phyloP scores from a whole-genome alignment of 2,329 filamentous ascomycete species.

The Dendrostoma leiphaemia region DNA sequence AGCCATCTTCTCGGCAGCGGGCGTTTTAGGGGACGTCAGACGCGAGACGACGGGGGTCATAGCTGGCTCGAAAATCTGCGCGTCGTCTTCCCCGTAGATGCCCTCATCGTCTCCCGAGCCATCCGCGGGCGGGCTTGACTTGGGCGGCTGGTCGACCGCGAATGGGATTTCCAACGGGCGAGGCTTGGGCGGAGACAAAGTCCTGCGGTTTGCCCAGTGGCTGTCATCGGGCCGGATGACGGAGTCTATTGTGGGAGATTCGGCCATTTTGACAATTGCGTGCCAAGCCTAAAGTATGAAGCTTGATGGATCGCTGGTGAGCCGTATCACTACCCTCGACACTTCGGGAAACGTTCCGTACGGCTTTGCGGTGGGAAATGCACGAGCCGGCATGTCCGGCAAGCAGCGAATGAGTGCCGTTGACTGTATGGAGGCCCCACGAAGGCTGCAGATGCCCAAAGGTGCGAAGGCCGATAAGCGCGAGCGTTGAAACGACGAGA shows the following conservation, averaged over 20 bases:
- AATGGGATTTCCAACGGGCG: background rate
- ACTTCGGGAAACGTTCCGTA: background rate
- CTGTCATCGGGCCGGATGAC: background rate
- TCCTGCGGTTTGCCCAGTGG: background rate
- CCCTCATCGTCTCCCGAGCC: conserved; percentile 32
- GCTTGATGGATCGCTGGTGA: background rate
- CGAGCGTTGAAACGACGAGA: no score
- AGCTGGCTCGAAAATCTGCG: conserved; percentile 57
- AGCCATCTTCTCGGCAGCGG: conserved; percentile 56
- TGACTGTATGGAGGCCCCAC: background rate
- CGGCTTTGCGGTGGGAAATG: background rate
- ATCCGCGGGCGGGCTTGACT: conserved; percentile 15
- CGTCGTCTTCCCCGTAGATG: conserved; percentile 51
- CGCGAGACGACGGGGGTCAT: conserved; percentile 57
- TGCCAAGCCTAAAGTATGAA: no score
- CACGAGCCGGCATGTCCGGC: conserved; percentile 12
- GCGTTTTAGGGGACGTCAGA: conserved; percentile 52
- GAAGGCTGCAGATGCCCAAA: background rate
- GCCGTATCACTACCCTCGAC: background rate
- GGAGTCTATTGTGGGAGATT: background rate
- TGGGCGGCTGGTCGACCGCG: background rate
- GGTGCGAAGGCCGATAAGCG: conserved; percentile 4
- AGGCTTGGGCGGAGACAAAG: background rate
- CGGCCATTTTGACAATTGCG: background rate
- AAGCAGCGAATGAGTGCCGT: background rate